A percentile compares a stretch with the other conserved stretches of the same genome.
Conservation (phyloP, 768 basidiomycete species). For the Basidioascus undulatus region DNA sequence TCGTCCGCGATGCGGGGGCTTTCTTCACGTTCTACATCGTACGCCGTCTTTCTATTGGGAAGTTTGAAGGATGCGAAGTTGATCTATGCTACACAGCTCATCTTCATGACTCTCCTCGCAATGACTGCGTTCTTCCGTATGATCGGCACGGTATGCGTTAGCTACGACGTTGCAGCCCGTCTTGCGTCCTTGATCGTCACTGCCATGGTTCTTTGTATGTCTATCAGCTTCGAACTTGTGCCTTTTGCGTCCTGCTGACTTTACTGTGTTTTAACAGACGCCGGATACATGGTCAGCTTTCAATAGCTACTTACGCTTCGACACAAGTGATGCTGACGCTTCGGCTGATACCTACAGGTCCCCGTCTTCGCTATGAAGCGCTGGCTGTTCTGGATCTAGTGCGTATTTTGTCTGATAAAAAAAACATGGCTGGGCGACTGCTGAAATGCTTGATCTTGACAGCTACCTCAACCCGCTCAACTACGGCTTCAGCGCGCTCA, state of each 20-base stretch:
- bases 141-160: constrained; percentile 28
- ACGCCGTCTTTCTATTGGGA: not conserved
- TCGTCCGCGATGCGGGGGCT: constrained; percentile 14
- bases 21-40: constrained; percentile 48
- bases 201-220: constrained; percentile 38
- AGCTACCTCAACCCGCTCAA: constrained; percentile 49
- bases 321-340: constrained; percentile 1
- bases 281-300: constrained; percentile 5
- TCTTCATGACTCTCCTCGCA: constrained; percentile 30
- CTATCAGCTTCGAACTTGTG: not conserved
- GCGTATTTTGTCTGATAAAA: no score
- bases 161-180: constrained; percentile 33
- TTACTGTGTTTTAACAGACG: not conserved
- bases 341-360: constrained; percentile 21
- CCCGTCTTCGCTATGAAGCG: constrained; percentile 45
- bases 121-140: constrained; percentile 73
- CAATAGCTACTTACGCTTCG: not conserved
- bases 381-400: constrained; percentile 59
- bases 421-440: no score
- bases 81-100: constrained; percentile 8
- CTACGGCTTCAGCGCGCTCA: constrained; percentile 50
- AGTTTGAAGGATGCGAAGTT: not conserved
- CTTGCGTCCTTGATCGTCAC: constrained; percentile 46
- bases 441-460: constrained; percentile 19
- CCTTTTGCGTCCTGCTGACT: not conserved